Base-by-base conservation (phyloP, 768 basidiomycete genomes). In the Calocera cornea region DNA sequence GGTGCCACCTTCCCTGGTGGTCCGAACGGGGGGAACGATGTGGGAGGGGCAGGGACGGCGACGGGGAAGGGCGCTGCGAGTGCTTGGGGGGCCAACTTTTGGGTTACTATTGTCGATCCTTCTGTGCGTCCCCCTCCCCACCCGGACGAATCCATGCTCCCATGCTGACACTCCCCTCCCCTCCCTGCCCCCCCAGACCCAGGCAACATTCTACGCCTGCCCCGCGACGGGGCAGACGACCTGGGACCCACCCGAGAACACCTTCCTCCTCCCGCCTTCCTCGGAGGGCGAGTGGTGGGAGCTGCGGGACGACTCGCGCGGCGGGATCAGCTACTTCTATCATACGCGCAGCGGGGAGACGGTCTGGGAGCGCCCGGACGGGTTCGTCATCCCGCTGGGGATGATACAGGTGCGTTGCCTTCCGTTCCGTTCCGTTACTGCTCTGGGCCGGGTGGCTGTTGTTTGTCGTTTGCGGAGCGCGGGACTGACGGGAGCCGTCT, bases 251-350 rank as follows among this genome's bases (percentile, higher is more conserved):
- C 94, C 94, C 24, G 83, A 87, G 27, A 92, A 92, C 8, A 87
- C 44, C 33, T 73, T 5, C 72, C 92, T 91, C 64, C 80, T 95
- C 50, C 94, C 94, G 60, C 89, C 91, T 3, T 89, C 81, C 71
- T 81, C 84, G 2, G 86, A 90, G 49, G 93, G 94, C 44, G 92
- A 95, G 75, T 97, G 94, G 93, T 97, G 94, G 94, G 94, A 97
- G 76, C 82, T 97, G 68, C 81, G 81, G 50, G 94, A 97, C 74
- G 89, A 92, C 40, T 84, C 86, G 50, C 83, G 91, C 65, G 88
- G 86, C 50, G 90, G 90, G 34, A 79, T 93, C 67, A 86, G 90
- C 2, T 97, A 97, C 75, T 97, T 93, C 77, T 95, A 95, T 77
- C 93, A 95, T 73, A 97, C 93, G 11, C 88, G 92, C 76, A 87